Evolutionary conservation across 345 rosid genomes (phyloP).

Genomic region (Arabidopsis suecica): DNA sequence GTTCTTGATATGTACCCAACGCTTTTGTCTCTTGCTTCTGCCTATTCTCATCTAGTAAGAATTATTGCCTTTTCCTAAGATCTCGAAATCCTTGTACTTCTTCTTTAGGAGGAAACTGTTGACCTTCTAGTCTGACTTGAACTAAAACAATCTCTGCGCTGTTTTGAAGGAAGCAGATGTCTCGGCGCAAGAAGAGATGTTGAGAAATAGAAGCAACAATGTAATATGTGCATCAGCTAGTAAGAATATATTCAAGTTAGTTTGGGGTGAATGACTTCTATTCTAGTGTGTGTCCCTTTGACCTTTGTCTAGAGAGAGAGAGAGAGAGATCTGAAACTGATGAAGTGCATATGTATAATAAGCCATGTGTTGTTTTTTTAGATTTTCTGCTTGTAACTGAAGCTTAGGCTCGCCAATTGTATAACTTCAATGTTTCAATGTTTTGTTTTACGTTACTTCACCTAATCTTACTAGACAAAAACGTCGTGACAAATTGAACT

Average conservation of each 20-base stretch:
- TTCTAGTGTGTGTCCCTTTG: neutral
- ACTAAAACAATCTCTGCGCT: neutral
- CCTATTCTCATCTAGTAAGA: constrained; percentile 88
- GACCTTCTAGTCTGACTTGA: neutral
- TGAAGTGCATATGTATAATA: neutral
- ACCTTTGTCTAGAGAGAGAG: neutral
- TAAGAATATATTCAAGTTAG: constrained; percentile 34
- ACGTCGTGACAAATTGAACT: too few species aligned
- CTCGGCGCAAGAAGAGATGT: constrained; percentile 38
- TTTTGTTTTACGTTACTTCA: too few species aligned
- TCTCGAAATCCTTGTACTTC: neutral
- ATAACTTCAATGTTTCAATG: too few species aligned
- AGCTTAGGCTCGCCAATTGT: too few species aligned
- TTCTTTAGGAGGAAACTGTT: neutral
- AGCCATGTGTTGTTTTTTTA: too few species aligned
- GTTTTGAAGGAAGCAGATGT: constrained; percentile 29
- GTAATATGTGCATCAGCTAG: constrained; percentile 37
- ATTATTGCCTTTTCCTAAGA: neutral
- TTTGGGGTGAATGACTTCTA: constrained; percentile 30
- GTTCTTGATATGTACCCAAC: constrained; percentile 87
- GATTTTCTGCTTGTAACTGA: too few species aligned
- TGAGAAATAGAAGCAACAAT: constrained; percentile 29
- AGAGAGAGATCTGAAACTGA: neutral
- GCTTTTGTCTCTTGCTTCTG: constrained; percentile 72
- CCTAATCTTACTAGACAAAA: too few species aligned